Conservation (phyloP, 176 grass and related monocot species). For the Thinopyrum elongatum region DNA sequence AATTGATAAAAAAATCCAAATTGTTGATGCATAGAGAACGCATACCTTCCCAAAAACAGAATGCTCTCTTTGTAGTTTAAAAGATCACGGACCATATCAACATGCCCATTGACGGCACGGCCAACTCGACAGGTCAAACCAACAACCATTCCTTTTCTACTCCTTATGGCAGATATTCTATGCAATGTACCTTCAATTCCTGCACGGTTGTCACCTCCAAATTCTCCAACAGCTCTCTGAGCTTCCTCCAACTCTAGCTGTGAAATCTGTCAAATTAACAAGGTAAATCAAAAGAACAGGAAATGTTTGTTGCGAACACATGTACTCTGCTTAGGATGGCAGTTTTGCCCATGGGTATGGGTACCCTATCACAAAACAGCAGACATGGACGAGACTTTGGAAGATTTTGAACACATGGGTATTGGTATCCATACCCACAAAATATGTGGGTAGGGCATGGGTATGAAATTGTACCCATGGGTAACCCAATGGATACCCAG, state of each 20-base stretch:
- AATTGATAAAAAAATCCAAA: not conserved
- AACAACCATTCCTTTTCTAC: conserved; percentile 91
- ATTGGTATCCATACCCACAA: too few species aligned
- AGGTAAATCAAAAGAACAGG: conserved; percentile 3
- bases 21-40: not conserved
- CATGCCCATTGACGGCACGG: conserved; percentile 83
- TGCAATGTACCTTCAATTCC: conserved; percentile 97
- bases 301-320: not conserved
- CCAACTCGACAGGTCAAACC: conserved; percentile 96
- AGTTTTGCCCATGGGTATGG: too few species aligned
- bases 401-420: too few species aligned
- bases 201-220: conserved; percentile 92
- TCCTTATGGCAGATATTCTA: conserved; percentile 98
- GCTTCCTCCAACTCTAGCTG: conserved; percentile 84
- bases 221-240: conserved; percentile 79
- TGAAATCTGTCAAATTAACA: conserved; percentile 58
- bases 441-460: too few species aligned
- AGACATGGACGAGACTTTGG: too few species aligned
- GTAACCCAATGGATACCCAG: too few species aligned
- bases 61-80: conserved; percentile 93
- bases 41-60: conserved; percentile 87
- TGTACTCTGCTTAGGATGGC: not conserved
- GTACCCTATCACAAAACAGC: too few species aligned
- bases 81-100: conserved; percentile 92
- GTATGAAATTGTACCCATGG: too few species aligned